phyloP scores from a whole-genome alignment of 352 stramenopile genomes.

The Aphanomyces astaci region DNA sequence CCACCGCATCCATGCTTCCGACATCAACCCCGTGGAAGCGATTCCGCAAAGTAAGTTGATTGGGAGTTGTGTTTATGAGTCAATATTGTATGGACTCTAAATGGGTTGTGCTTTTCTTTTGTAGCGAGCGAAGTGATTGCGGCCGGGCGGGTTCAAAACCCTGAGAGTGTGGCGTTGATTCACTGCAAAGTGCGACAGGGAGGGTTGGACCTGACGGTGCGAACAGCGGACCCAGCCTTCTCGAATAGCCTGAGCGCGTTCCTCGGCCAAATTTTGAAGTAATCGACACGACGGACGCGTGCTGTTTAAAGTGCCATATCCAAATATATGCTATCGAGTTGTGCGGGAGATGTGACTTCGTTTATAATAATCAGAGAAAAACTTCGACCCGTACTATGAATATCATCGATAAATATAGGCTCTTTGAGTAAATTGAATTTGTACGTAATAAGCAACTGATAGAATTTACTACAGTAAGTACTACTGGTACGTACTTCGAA shows the following conservation, averaged over 20 bases:
- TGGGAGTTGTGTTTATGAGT: not conserved
- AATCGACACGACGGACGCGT: not conserved
- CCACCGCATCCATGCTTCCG: slow-evolving; percentile 63
- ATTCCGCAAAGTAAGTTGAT: slow-evolving; percentile 71
- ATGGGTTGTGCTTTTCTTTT: not conserved
- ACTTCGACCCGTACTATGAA: no score
- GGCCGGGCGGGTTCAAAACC: slow-evolving; percentile 63
- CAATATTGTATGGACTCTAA: not conserved
- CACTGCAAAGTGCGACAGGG: slow-evolving; percentile 80
- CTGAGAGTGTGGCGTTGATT: slow-evolving; percentile 75
- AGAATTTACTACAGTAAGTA: no score
- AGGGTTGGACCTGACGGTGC: slow-evolving; percentile 79
- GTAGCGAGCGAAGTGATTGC: slow-evolving; percentile 85
- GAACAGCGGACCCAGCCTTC: slow-evolving; percentile 75
- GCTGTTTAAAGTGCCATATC: no score
- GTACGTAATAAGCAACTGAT: no score
- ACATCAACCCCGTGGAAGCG: slow-evolving; percentile 75
- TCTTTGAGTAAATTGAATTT: no score
- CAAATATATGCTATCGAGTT: no score
- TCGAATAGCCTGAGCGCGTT: slow-evolving; percentile 49
- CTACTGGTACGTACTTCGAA: no score
- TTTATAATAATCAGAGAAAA: no score
- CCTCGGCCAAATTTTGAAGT: slow-evolving; percentile 21
- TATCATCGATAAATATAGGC: no score
- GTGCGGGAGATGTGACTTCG: no score